Conservation (phyloP, 2,329 filamentous ascomycete genomes). For the Botryotinia narcissicola region DNA sequence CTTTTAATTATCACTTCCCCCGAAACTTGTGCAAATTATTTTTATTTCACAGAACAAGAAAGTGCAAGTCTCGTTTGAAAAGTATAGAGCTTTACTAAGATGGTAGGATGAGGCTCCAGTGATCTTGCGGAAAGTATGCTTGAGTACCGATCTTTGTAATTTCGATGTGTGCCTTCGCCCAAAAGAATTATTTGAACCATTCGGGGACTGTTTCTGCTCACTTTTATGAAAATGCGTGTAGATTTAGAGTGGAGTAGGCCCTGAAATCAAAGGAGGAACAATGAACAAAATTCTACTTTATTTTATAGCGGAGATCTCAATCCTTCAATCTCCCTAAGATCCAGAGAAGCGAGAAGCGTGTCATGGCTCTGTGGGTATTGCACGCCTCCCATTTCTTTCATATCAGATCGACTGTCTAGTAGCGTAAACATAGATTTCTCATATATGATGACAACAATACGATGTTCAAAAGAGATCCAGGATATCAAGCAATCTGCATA, state of each 20-base stretch:
- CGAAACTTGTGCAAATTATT: neutral
- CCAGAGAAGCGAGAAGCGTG: neutral
- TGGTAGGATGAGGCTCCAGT: neutral
- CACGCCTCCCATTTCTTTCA: neutral
- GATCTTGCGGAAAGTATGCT: neutral
- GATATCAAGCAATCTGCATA: no score
- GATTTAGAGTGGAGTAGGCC: neutral
- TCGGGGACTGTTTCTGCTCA: neutral
- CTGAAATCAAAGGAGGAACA: no score
- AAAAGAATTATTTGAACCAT: neutral
- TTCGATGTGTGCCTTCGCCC: neutral
- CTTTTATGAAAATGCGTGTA: neutral
- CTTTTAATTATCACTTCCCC: neutral
- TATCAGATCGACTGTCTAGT: no score
- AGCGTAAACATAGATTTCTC: no score
- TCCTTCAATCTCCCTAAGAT: neutral
- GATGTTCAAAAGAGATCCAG: no score
- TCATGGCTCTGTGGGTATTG: neutral
- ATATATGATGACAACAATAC: no score
- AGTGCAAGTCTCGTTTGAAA: neutral
- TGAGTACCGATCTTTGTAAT: neutral
- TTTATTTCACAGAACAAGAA: neutral
- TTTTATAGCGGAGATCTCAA: neutral
- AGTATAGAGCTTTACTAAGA: neutral
- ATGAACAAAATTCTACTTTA: no score